phyloP scores from a whole-genome alignment of 352 stramenopile genomes.

The Aphanomyces euteiches region DNA sequence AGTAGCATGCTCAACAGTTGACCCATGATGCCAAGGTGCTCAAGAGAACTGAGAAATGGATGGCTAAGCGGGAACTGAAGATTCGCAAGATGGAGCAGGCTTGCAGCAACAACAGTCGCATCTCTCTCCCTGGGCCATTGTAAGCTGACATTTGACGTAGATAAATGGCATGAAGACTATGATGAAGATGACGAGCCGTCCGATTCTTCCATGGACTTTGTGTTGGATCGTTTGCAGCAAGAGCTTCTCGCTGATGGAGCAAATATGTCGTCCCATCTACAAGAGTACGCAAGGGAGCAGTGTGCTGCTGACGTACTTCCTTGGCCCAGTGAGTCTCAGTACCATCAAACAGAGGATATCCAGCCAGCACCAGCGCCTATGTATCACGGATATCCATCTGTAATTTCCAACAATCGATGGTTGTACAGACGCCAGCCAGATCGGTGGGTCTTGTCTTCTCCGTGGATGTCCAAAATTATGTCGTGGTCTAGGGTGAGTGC shows the following conservation, averaged over 20 bases:
- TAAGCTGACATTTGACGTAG: background rate
- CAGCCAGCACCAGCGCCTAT: constrained; percentile 3
- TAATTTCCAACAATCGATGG: background rate
- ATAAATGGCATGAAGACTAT: background rate
- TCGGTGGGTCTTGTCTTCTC: background rate
- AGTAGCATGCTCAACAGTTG: constrained; percentile 26
- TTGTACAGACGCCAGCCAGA: constrained; percentile 10
- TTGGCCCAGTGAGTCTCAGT: constrained; percentile 19
- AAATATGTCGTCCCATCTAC: constrained; percentile 20
- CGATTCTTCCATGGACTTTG: constrained; percentile 6
- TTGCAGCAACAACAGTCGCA: constrained; percentile 3
- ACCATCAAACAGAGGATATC: background rate
- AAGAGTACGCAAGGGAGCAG: background rate
- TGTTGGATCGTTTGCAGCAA: background rate
- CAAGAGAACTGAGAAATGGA: constrained; percentile 27
- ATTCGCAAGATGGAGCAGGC: constrained; percentile 9
- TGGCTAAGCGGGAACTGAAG: constrained; percentile 17
- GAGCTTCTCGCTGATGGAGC: constrained; percentile 10
- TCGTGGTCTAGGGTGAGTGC: background rate
- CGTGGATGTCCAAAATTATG: too few species aligned
- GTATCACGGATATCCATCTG: background rate
- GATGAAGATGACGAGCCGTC: constrained; percentile 13
- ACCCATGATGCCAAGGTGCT: constrained; percentile 15
- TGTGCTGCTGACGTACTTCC: background rate
- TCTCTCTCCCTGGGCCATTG: background rate